Conservation (phyloP, 805 yeast genomes). For the Soucietia sequanensis region DNA sequence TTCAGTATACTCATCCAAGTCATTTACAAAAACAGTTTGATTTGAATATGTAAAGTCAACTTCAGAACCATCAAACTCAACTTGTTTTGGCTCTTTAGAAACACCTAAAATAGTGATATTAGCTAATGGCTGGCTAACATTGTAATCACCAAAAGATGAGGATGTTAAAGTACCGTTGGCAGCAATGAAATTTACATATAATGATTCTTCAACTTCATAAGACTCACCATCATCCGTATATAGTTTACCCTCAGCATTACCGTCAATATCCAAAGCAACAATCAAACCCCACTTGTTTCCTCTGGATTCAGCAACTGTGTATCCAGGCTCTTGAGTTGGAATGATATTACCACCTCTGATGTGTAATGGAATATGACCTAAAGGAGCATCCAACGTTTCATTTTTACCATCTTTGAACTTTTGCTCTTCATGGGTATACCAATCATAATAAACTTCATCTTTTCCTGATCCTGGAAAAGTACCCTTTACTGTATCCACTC, state of each 20-base stretch:
- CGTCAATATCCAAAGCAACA: conserved; percentile 18
- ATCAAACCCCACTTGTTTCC: conserved; percentile 18
- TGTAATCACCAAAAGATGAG: conserved; percentile 14
- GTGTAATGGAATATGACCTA: conserved; percentile 24
- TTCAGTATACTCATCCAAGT: conserved; percentile 12
- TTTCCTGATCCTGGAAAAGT: conserved; percentile 19
- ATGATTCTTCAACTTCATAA: conserved; percentile 10
- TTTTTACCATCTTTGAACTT: conserved; percentile 16
- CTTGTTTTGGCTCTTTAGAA: conserved; percentile 11
- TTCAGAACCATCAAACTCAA: conserved; percentile 10
- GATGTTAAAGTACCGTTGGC: conserved; percentile 7
- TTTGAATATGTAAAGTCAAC: conserved; percentile 13
- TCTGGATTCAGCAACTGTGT: conserved; percentile 20
- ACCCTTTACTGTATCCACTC: conserved; percentile 17
- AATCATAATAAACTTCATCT: conserved; percentile 22
- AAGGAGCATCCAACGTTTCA: conserved; percentile 21
- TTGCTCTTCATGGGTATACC: conserved; percentile 17
- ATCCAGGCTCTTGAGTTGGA: conserved; percentile 23
- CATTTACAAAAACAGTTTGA: conserved; percentile 15
- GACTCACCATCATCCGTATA: conserved; percentile 26
- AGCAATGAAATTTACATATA: conserved; percentile 16
- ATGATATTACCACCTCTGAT: conserved; percentile 21
- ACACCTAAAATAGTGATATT: conserved; percentile 22
- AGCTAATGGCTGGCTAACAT: conserved; percentile 14
- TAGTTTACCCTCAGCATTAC: conserved; percentile 17